Evolutionary conservation across 345 rosid genomes (phyloP).

Genomic region (Pelargonium nanum): DNA sequence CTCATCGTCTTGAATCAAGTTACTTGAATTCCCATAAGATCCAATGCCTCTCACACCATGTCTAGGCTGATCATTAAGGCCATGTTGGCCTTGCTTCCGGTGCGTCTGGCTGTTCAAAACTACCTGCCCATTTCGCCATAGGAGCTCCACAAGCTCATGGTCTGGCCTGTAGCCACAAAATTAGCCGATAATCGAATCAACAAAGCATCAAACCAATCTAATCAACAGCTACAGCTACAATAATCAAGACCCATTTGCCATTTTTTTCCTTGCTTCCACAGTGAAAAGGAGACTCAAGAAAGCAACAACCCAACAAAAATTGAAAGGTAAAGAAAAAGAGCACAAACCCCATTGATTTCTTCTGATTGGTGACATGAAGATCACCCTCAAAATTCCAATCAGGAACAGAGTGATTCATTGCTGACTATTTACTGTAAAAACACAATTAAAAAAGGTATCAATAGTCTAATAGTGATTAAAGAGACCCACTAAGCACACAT

Average conservation of each 20-base stretch:
- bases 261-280: neutral
- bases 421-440: slow-evolving; percentile 18
- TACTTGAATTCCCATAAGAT: slow-evolving; percentile 23
- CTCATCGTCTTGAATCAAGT: slow-evolving; percentile 46
- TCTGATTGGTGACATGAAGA: slow-evolving; percentile 25
- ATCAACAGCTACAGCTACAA: neutral
- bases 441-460: slow-evolving; percentile 1
- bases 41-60: slow-evolving; percentile 15
- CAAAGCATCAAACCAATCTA: neutral
- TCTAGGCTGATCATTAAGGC: slow-evolving; percentile 12
- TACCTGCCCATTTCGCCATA: slow-evolving; percentile 61
- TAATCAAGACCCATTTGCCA: neutral
- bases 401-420: slow-evolving; percentile 44
- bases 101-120: slow-evolving; percentile 51
- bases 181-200: neutral
- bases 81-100: slow-evolving; percentile 24
- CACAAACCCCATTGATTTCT: slow-evolving; percentile 34
- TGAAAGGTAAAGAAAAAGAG: neutral
- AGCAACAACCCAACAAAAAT: too few relatives aligned
- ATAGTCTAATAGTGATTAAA: neutral
- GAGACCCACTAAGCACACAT: neutral
- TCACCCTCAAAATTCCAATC: slow-evolving; percentile 51
- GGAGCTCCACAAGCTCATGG: slow-evolving; percentile 52
- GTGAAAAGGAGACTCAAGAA: too few relatives aligned
- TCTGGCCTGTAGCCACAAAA: slow-evolving; percentile 27